These are phyloP conservation scores for Udeniomyces megalosporus DNA, from an alignment of 768 basidiomycete genomes.

Conservation along the genomic window DNA sequence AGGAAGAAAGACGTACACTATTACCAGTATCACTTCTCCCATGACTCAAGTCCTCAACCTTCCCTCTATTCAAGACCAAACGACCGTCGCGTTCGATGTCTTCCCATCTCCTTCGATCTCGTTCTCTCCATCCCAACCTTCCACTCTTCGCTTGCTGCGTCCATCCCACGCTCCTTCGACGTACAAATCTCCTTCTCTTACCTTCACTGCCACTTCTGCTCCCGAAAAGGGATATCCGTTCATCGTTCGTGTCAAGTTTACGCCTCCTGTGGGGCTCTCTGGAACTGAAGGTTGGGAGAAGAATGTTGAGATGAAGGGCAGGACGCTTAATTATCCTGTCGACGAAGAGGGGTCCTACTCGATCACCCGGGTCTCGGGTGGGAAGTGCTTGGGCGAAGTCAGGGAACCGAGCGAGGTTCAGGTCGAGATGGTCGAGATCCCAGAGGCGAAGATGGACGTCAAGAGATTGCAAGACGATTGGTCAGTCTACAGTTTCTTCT, in stretches of 20 bases:
- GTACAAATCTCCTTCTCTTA: slow-evolving; percentile 37
- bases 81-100: neutral
- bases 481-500: neutral
- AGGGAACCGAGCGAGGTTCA: slow-evolving; percentile 12
- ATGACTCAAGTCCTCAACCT: neutral
- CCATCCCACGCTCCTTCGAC: slow-evolving; percentile 41
- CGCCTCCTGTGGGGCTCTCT: slow-evolving; percentile 35
- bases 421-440: neutral
- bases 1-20: slow-evolving; percentile 10
- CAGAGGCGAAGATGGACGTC: slow-evolving; percentile 2
- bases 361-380: neutral
- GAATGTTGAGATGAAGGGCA: slow-evolving; percentile 39
- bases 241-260: slow-evolving; percentile 48
- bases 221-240: slow-evolving; percentile 36
- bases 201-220: slow-evolving; percentile 40
- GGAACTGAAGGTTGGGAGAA: slow-evolving; percentile 47
- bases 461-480: slow-evolving; percentile 10
- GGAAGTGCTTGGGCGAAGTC: slow-evolving; percentile 7
- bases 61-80: neutral
- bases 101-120: slow-evolving; percentile 2
- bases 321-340: slow-evolving; percentile 31
- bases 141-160: slow-evolving; percentile 4
- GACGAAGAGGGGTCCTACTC: neutral
- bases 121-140: neutral
- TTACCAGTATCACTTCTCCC: slow-evolving; percentile 4